Base-by-base conservation (phyloP, 2,329 filamentous ascomycete genomes). In the Claviceps arundinis region DNA sequence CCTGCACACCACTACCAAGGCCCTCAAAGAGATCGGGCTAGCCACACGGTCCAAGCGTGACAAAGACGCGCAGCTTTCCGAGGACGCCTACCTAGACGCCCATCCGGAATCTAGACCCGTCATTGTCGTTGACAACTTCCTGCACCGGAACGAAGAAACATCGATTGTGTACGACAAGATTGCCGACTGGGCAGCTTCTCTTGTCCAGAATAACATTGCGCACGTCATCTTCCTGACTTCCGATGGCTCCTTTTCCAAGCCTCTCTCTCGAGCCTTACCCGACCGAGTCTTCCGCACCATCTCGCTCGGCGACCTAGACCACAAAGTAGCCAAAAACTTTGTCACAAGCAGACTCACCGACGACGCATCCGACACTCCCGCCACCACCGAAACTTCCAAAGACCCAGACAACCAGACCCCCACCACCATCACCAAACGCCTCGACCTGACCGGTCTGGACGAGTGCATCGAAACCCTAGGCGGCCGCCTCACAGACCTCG, bases 161-260 rank as follows among this genome's bases (percentile, higher is more conserved):
- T 71, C 71, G 40, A 70, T 84, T n/a, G 74, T 90, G 19, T 87
- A 87, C 53, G 85, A 90, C 56, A 89, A 87, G 63, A 74, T 91
- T 48, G 82, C 89, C 0, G 89, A 96, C 62, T 97, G 91, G 88
- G 89, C 90, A 1, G 89, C 93, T 4, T 75, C 82, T 1, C 71
- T 96, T 30, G 90, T 93, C 0, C 87, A 88, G 46, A 84, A 85
- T 50, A 95, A 96, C 57, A 77, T 95, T 44, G 91, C 91, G 0
- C 93, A 97, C 65, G 89, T 97, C 52, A 84, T 98, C 53, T 95
- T 97, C 73, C 73, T 98, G 40, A 96, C 91, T 0, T 89, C 85
- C 53, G 91, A 97, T 57, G 80, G 89, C 1, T 87, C 89, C 0
- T 95, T 89, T 68, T 85, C 86, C 48, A 97, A 97, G 65, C 84